phyloP scores from a whole-genome alignment of 805 yeast genomes.

The Zygosaccharomyces bisporus region DNA sequence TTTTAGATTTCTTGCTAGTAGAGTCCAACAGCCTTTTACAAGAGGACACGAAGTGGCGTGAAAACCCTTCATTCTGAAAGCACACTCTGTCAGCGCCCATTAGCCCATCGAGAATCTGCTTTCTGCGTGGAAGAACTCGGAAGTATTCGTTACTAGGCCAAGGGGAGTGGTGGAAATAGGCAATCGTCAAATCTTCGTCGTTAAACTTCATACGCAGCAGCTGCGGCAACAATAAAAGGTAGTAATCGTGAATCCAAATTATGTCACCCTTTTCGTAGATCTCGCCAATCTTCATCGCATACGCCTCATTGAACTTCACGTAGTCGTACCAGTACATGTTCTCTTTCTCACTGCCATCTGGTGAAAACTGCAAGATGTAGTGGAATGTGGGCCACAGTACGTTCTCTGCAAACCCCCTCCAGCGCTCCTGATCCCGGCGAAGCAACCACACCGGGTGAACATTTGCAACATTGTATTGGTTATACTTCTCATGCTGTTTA shows the following conservation, averaged over 20 bases:
- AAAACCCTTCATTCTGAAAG: constrained; percentile 81
- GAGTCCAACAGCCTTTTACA: constrained; percentile 85
- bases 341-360: constrained; percentile 61
- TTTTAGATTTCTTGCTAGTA: constrained; percentile 46
- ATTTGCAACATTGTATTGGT: constrained; percentile 33
- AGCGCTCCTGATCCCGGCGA: constrained; percentile 70
- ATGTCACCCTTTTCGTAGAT: constrained; percentile 85
- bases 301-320: constrained; percentile 85
- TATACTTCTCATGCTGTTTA: constrained; percentile 42
- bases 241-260: constrained; percentile 91
- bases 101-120: constrained; percentile 82
- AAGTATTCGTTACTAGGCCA: constrained; percentile 94
- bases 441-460: constrained; percentile 88
- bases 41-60: constrained; percentile 86
- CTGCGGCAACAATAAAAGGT: constrained; percentile 76
- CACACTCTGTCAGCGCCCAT: constrained; percentile 84
- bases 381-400: constrained; percentile 94
- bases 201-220: constrained; percentile 66
- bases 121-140: constrained; percentile 79
- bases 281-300: constrained; percentile 68
- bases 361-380: constrained; percentile 75
- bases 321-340: constrained; percentile 84
- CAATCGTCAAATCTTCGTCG: constrained; percentile 63
- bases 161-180: constrained; percentile 83
- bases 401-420: constrained; percentile 89